These are phyloP conservation scores for Geotrichum reessii DNA, from an alignment of 1,139 yeast species.

Conservation along the genomic window DNA sequence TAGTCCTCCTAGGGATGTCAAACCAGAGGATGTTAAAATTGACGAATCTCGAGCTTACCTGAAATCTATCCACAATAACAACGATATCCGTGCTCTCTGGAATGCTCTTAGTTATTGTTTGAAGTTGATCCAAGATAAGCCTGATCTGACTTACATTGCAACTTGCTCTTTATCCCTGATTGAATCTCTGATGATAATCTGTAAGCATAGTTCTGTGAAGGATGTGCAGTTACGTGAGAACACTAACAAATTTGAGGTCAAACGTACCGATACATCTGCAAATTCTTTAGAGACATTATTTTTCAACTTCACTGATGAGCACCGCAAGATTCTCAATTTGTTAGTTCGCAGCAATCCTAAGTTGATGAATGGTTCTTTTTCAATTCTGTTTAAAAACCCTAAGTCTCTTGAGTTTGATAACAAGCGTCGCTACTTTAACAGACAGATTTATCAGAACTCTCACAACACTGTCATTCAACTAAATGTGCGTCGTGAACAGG, in stretches of 20 bases:
- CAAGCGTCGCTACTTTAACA: constrained; percentile 78
- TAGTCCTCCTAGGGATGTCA: constrained; percentile 38
- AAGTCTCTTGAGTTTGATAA: constrained; percentile 91
- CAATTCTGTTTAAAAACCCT: constrained; percentile 83
- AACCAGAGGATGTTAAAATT: constrained; percentile 35
- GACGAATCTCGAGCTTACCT: constrained; percentile 42
- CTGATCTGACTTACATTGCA: constrained; percentile 59
- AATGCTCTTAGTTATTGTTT: constrained; percentile 76
- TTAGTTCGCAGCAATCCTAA: constrained; percentile 91
- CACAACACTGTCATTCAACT: constrained; percentile 49
- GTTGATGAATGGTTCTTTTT: constrained; percentile 93
- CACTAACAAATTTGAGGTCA: constrained; percentile 57
- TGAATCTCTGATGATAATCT: constrained; percentile 91
- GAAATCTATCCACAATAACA: constrained; percentile 49
- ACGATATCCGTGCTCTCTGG: constrained; percentile 80
- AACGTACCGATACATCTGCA: constrained; percentile 57
- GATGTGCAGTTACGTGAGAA: constrained; percentile 40
- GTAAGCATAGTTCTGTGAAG: constrained; percentile 75
- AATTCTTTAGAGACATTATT: constrained; percentile 78
- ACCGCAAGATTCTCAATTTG: constrained; percentile 80
- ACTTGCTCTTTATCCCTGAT: constrained; percentile 80
- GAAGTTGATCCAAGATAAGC: constrained; percentile 40
- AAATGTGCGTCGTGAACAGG: constrained; percentile 80
- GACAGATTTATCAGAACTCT: constrained; percentile 41
- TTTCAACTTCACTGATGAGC: constrained; percentile 84